These are phyloP conservation scores for Hypoxylon sp. DNA, from an alignment of 2,329 filamentous ascomycete species.

Conservation along the genomic window DNA sequence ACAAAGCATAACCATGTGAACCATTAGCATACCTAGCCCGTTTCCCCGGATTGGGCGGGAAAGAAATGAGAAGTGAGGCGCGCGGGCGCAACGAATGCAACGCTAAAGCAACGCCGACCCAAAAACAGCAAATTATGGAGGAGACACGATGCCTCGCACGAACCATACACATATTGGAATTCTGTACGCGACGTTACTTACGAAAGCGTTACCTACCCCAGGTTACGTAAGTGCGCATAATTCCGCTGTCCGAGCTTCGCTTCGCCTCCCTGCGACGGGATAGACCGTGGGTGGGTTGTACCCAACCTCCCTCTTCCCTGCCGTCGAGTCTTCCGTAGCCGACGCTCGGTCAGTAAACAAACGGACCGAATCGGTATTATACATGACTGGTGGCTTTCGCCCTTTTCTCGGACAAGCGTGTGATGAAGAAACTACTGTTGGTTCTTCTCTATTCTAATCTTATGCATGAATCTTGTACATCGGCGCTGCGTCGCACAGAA, in stretches of 20 bases:
- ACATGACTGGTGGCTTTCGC: constrained; percentile 1
- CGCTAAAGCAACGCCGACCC: constrained; percentile 21
- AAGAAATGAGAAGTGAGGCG: constrained; percentile 17
- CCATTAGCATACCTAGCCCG: not conserved
- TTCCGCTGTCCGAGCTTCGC: constrained; percentile 5
- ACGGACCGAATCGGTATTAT: constrained; percentile 34
- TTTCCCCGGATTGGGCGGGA: constrained; percentile 3
- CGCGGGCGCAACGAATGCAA: constrained; percentile 4
- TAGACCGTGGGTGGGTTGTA: constrained; percentile 18
- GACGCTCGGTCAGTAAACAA: constrained; percentile 11
- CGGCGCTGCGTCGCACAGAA: constrained; percentile 13
- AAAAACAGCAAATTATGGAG: not conserved
- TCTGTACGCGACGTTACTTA: not conserved
- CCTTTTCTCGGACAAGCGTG: constrained; percentile 2
- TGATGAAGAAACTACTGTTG: constrained; percentile 19
- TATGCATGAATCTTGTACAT: constrained; percentile 19
- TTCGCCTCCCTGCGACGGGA: not conserved
- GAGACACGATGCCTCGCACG: not conserved
- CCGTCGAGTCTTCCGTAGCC: constrained; percentile 11
- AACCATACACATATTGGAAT: not conserved
- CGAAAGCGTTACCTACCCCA: not conserved
- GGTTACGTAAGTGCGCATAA: constrained; percentile 10
- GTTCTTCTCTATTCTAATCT: constrained; percentile 11
- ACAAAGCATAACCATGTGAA: constrained; percentile 5
- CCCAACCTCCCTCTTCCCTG: constrained; percentile 6